Percentiles rank a stretch among this genome's conserved stretches.
phyloP scores from a whole-genome alignment of 495 filamentous ascomycete genomes.

The Neurospora sp. region DNA sequence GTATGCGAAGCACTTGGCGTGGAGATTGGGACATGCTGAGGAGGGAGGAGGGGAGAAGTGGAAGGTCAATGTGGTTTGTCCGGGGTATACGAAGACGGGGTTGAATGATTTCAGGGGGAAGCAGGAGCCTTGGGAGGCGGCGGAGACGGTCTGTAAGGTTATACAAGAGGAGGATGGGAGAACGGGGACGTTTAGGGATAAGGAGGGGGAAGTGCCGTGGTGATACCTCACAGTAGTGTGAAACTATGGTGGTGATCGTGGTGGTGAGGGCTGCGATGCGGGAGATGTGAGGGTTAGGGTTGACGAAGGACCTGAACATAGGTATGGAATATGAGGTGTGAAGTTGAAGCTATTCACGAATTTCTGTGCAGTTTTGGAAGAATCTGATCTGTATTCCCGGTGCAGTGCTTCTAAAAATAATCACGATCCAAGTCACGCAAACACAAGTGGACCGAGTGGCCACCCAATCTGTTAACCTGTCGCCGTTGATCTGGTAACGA shows the following conservation, averaged over 20 bases:
- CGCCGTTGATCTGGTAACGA: not conserved
- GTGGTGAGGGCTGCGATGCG: too few relatives aligned
- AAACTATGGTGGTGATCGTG: too few relatives aligned
- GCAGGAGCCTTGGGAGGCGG: conserved; percentile 4
- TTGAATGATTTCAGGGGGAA: conserved; percentile 5
- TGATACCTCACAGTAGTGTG: too few relatives aligned
- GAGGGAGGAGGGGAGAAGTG: not conserved
- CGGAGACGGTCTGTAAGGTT: conserved; percentile 11
- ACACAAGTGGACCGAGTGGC: not conserved
- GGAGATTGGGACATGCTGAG: not conserved
- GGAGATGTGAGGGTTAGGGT: too few relatives aligned
- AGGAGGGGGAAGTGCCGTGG: conserved; percentile 7
- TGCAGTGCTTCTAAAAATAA: too few relatives aligned
- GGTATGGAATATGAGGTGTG: too few relatives aligned
- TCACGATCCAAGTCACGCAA: too few relatives aligned
- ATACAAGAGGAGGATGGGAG: conserved; percentile 11
- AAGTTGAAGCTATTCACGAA: too few relatives aligned
- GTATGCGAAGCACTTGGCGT: conserved; percentile 10
- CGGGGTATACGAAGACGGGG: conserved; percentile 14
- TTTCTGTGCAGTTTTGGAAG: too few relatives aligned
- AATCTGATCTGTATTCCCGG: too few relatives aligned
- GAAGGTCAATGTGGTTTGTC: conserved; percentile 17
- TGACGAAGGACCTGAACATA: too few relatives aligned
- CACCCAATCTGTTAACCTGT: not conserved
- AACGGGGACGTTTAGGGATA: conserved; percentile 11